Evolutionary conservation across 768 basidiomycete species (phyloP).

Genomic region (Porpolomopsis calyptriformis): DNA sequence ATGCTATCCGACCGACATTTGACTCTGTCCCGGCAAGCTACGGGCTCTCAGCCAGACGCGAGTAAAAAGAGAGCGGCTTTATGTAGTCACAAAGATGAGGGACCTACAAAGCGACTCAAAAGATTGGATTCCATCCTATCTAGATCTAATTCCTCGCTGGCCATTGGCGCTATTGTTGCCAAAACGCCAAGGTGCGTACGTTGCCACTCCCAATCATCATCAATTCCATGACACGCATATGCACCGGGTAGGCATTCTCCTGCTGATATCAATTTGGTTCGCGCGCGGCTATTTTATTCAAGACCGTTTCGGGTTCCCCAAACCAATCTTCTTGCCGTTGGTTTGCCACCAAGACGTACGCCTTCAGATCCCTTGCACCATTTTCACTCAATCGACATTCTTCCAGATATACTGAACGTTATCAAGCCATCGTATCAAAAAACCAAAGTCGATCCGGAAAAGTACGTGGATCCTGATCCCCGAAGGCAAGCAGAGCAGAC

Average conservation of each 20-base stretch:
- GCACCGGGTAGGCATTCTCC: slow-evolving; percentile 28
- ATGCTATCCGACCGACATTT: slow-evolving; percentile 17
- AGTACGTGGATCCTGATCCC: slow-evolving; percentile 35
- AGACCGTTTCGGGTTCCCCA: slow-evolving; percentile 44
- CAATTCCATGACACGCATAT: not conserved
- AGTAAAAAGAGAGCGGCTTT: not conserved
- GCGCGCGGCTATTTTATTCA: slow-evolving; percentile 58
- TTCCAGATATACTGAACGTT: slow-evolving; percentile 57
- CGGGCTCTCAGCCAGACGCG: not conserved
- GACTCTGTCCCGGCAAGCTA: not conserved
- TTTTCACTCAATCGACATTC: not conserved
- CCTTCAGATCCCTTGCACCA: not conserved
- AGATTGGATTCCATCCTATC: not conserved
- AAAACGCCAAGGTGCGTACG: not conserved
- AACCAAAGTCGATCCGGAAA: slow-evolving; percentile 16
- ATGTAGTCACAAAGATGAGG: not conserved
- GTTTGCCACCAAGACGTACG: slow-evolving; percentile 61
- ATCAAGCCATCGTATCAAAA: slow-evolving; percentile 35
- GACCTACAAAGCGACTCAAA: not conserved
- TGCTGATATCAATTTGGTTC: slow-evolving; percentile 40
- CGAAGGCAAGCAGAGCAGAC: slow-evolving; percentile 37
- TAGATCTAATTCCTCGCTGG: slow-evolving; percentile 4
- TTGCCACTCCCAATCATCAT: not conserved
- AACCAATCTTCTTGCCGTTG: slow-evolving; percentile 42
- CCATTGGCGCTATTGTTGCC: not conserved